Evolutionary conservation across 495 filamentous ascomycete species (phyloP), one percentile per base, ranked within the genome.

Genomic region (Chaetomium cochliodes): DNA sequence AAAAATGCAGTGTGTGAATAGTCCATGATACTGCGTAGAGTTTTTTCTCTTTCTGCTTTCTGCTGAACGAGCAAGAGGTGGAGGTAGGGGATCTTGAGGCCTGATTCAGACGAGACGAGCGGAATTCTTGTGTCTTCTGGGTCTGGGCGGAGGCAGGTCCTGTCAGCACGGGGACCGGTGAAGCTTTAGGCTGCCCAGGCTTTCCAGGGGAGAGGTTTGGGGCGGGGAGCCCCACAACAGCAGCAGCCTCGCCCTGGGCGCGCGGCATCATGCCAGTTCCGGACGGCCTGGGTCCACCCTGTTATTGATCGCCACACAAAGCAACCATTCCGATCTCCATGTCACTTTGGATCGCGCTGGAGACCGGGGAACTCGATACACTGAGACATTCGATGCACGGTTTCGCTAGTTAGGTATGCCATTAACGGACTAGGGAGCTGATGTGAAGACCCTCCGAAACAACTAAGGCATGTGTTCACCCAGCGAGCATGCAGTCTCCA

Each of bases 1-100:
- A 76, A 79, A 77, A 79, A 82, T 16, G 76, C 58, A 58, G 70
- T 56, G 54, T 76, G 67, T 26, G 77, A 73, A 68, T 77, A 82
- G 68, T 81, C 78, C 80, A 82, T 82, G 63, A 70, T 64, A 62
- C 23, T 49, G 63, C 7, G 18, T 28, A 8, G 42, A 63, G 20
- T 44, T 30, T 18, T 47, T 44, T 41, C 18, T 28, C 18, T 57
- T 39, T 15, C 11, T 33, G 47, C 28, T 53, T 56, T 30, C 15
- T 33, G 15, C 26, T 44, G 28, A 18, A 28, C 26, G 39, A 39
- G 18, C 5, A 23, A 25, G 30, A 9, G 20, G 3, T 30, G 53
- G 44, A 9, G 58, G 18, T 3, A 25, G 5, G 58, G 39, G 6
- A 22, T 12, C 20, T 12, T 23, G 41, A 44, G 20, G 18, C 18